Conservation (phyloP, 805 yeast genomes). For the Saccharomyces kudriavzevii region DNA sequence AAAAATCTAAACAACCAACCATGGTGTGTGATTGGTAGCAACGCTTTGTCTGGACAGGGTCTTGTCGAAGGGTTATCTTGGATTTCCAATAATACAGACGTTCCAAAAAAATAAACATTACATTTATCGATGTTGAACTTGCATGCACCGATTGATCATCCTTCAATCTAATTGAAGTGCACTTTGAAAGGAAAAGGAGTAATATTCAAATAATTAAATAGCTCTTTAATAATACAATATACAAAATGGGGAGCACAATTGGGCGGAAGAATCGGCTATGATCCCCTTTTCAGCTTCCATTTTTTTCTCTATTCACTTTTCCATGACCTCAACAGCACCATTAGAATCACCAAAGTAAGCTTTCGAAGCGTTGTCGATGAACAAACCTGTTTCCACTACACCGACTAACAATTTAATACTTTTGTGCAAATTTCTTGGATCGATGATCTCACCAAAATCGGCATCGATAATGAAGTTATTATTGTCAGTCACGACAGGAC, state of each 20-base stretch:
- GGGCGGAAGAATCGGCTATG: not conserved
- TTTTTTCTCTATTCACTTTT: constrained; percentile 15
- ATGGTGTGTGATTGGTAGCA: constrained; percentile 89
- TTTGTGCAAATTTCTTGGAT: constrained; percentile 46
- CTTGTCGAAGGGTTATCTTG: constrained; percentile 80
- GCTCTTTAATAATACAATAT: not conserved
- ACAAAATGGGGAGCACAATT: not conserved
- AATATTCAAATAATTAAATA: not conserved
- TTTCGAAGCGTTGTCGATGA: constrained; percentile 57
- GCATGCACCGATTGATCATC: not conserved
- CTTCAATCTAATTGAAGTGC: not conserved
- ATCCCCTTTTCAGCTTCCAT: not conserved
- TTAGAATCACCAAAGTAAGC: constrained; percentile 85
- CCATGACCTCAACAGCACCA: constrained; percentile 45
- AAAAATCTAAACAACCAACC: constrained; percentile 54
- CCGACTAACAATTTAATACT: constrained; percentile 74
- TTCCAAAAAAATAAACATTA: constrained; percentile 9
- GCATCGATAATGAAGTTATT: constrained; percentile 91
- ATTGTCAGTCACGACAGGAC: constrained; percentile 93
- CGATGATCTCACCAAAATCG: constrained; percentile 69
- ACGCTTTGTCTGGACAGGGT: constrained; percentile 86
- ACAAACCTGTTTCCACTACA: constrained; percentile 93
- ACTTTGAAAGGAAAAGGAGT: not conserved
- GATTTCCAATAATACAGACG: constrained; percentile 55
- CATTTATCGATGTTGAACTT: not conserved